These are phyloP conservation scores for Cardamine resedifolia DNA, from an alignment of 345 rosid species.

Conservation along the genomic window DNA sequence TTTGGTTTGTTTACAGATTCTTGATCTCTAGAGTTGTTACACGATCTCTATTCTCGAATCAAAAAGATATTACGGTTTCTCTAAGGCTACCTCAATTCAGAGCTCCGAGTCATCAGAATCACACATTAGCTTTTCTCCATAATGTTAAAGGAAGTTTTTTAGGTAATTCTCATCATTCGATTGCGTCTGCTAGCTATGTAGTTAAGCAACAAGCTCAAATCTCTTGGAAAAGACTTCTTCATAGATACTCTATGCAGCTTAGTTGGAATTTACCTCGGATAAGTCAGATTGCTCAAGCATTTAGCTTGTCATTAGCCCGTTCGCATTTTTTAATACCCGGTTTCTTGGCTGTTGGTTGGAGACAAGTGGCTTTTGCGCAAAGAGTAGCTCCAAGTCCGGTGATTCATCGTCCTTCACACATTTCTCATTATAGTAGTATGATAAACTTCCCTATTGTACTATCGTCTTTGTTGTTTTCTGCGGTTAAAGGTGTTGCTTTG, in stretches of 20 bases:
- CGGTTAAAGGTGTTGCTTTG: constrained; percentile 55
- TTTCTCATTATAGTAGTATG: constrained; percentile 55
- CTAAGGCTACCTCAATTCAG: constrained; percentile 45
- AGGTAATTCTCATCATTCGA: not conserved
- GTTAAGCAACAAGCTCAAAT: constrained; percentile 51
- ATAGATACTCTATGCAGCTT: constrained; percentile 39
- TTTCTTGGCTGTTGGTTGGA: constrained; percentile 54
- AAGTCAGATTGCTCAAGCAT: constrained; percentile 69
- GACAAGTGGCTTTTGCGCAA: constrained; percentile 65
- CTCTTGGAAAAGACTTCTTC: constrained; percentile 61
- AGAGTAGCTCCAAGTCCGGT: constrained; percentile 39
- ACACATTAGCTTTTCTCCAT: constrained; percentile 16
- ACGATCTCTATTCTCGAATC: constrained; percentile 42
- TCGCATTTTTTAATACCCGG: constrained; percentile 64
- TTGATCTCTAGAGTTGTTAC: constrained; percentile 47
- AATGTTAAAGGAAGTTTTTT: constrained; percentile 39
- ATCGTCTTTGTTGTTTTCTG: constrained; percentile 46
- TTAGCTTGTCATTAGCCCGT: constrained; percentile 69
- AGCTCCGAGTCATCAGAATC: constrained; percentile 29
- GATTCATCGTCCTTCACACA: constrained; percentile 46
- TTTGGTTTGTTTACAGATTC: constrained; percentile 48
- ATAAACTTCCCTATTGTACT: constrained; percentile 60
- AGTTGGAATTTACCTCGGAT: constrained; percentile 41
- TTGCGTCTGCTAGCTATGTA: constrained; percentile 43
- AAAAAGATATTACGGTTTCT: constrained; percentile 42